Evolutionary conservation across 2,329 filamentous ascomycete species (phyloP).

Genomic region (Pseudogymnoascus sp.): DNA sequence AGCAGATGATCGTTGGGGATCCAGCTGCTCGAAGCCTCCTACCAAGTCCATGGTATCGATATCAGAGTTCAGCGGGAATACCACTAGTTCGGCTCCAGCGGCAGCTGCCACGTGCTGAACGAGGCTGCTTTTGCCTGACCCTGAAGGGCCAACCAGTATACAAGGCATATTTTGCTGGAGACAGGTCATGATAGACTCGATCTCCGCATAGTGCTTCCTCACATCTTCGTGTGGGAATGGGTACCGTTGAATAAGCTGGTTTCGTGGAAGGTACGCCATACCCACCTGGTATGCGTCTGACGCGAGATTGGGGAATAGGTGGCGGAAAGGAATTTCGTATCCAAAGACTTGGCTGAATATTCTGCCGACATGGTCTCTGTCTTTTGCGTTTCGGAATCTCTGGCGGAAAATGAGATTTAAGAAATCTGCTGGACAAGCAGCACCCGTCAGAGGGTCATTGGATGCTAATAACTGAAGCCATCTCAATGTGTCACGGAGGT

Average conservation of each 20-base stretch:
- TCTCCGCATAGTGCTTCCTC: slow-evolving; percentile 55
- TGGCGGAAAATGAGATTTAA: slow-evolving; percentile 77
- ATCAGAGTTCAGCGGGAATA: slow-evolving; percentile 87
- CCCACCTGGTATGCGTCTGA: slow-evolving; percentile 68
- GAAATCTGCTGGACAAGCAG: slow-evolving; percentile 62
- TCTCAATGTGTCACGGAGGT: slow-evolving; percentile 79
- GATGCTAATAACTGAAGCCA: slow-evolving; percentile 72
- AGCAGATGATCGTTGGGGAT: slow-evolving; percentile 67
- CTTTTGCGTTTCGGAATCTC: slow-evolving; percentile 68
- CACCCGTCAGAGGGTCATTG: slow-evolving; percentile 51
- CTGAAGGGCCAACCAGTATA: slow-evolving; percentile 78
- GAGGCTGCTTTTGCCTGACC: slow-evolving; percentile 77
- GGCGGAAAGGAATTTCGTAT: slow-evolving; percentile 38
- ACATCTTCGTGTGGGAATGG: slow-evolving; percentile 44
- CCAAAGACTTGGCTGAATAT: slow-evolving; percentile 63
- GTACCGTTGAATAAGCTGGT: slow-evolving; percentile 45
- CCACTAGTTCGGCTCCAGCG: slow-evolving; percentile 67
- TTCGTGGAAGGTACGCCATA: slow-evolving; percentile 60
- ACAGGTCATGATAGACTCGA: slow-evolving; percentile 84
- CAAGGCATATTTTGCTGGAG: slow-evolving; percentile 82
- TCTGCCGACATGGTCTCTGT: slow-evolving; percentile 57
- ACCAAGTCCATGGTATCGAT: slow-evolving; percentile 96
- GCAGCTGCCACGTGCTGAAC: slow-evolving; percentile 74
- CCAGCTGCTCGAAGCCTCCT: slow-evolving; percentile 91
- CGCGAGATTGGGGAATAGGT: slow-evolving; percentile 66